Conservation (phyloP, 257 asterid species). For the Ajuga chamaepitys region DNA sequence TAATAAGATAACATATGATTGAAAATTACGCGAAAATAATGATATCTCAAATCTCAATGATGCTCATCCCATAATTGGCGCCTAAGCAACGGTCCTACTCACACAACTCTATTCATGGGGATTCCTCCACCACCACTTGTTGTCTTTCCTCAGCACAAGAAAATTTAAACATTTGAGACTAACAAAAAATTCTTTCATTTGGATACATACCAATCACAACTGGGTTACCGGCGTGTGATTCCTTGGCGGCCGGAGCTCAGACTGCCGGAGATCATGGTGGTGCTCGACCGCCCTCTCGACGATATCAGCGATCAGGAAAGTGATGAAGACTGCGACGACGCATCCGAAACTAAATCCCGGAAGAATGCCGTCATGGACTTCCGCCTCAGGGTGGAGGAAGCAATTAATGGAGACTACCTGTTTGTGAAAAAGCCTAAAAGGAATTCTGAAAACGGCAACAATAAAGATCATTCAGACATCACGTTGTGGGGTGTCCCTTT, state of each 20-base stretch:
- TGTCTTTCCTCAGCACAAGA: background rate
- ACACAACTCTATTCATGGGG: slow-evolving; percentile 5
- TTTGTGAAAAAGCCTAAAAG: slow-evolving; percentile 17
- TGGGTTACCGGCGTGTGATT: slow-evolving; percentile 18
- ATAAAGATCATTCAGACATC: slow-evolving; percentile 14
- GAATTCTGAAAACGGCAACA: background rate
- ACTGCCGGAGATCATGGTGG: slow-evolving; percentile 22
- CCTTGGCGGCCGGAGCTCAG: slow-evolving; percentile 28
- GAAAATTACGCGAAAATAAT: background rate
- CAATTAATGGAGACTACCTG: slow-evolving; percentile 42
- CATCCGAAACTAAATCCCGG: slow-evolving; percentile 17
- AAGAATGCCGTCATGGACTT: slow-evolving; percentile 43
- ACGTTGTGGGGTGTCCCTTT: slow-evolving; percentile 74
- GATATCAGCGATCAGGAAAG: slow-evolving; percentile 11
- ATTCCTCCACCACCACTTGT: slow-evolving; percentile 12
- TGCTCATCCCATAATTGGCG: slow-evolving; percentile 16
- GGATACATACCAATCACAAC: background rate
- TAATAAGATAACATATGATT: background rate
- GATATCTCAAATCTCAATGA: background rate
- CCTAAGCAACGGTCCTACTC: slow-evolving; percentile 15
- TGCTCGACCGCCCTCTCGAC: slow-evolving; percentile 20
- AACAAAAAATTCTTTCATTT: background rate
- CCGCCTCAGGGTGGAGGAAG: slow-evolving; percentile 53
- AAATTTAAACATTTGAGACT: background rate
- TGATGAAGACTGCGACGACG: slow-evolving; percentile 17